Evolutionary conservation across 148 eudicot genomes (phyloP), one percentile per base, ranked within the genome.

Genomic region (Salicornia ramosissima): DNA sequence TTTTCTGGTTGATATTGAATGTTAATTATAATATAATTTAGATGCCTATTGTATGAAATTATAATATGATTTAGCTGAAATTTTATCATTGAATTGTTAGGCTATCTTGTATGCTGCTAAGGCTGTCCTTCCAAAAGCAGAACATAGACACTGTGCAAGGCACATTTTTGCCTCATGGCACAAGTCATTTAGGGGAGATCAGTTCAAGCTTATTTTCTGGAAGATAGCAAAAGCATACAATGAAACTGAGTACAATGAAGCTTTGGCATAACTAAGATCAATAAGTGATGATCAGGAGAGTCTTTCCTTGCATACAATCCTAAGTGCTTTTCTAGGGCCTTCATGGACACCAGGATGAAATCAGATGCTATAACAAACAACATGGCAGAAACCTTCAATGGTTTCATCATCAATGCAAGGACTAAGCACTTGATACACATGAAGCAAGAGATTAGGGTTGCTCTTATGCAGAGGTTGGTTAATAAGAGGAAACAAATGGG

Each of bases 111-210:
- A 1, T 47, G 22, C 2, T 29, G 69, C 47, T 1, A 6, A 6
- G 4, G 34, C 14, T 6, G 26, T 31, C 7, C 50, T 47, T 18
- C 58, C 70, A 10, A 28, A 47, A 9, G 53, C 40, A 26, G 70
- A 67, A 19, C 70, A 67, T 12, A 36, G 34, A 6, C 57, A 69
- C 19, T 69, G 53, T 69, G 72, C 64, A 1, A 56, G 55, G 8
- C 73, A 55, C 14, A 15, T 55, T 1, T 55, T 10, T 55, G 31
- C 60, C 1, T 1, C 11, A 3, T 55, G 60, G 73, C 39, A 42
- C 3, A 70, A 57, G 4, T 0, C 24, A 0, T 45, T 22, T 2
- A 70, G 12, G 9, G 73, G 73, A 0, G 52, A 70, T 55, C 53
- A 56, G 18, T 14, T 70, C 28, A 70, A 59, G 18, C 33, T 15